Percentiles rank a stretch among this genome's conserved stretches.
phyloP scores from a whole-genome alignment of 495 filamentous ascomycete species.

The Penicillium herquei region DNA sequence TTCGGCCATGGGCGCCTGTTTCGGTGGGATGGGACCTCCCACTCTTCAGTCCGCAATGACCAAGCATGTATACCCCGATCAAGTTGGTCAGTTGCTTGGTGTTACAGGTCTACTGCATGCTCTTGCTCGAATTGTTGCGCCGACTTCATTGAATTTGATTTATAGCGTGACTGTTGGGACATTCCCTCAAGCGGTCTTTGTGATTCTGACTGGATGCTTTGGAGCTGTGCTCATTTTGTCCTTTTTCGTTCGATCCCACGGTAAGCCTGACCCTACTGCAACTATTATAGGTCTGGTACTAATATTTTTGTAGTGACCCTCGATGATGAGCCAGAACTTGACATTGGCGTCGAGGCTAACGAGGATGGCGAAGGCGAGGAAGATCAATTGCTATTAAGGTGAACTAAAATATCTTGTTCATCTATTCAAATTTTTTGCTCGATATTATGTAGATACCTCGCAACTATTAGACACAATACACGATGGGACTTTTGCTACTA shows the following conservation, averaged over 20 bases:
- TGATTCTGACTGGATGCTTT: slow-evolving; percentile 67
- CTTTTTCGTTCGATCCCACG: slow-evolving; percentile 68
- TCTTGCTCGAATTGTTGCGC: slow-evolving; percentile 72
- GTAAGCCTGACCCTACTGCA: slow-evolving; percentile 47
- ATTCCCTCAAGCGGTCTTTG: slow-evolving; percentile 79
- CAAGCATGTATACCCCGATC: slow-evolving; percentile 83
- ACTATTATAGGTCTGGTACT: background rate
- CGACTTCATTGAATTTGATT: slow-evolving; percentile 78
- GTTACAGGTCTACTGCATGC: slow-evolving; percentile 85
- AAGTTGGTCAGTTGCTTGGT: slow-evolving; percentile 80
- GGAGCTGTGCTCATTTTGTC: slow-evolving; percentile 61
- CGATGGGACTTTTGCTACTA: too few species aligned
- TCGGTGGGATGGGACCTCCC: slow-evolving; percentile 83
- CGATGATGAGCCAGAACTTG: slow-evolving; percentile 11
- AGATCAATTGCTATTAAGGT: slow-evolving; percentile 15
- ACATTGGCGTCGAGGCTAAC: slow-evolving; percentile 20
- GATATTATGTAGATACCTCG: too few species aligned
- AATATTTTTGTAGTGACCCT: slow-evolving; percentile 19
- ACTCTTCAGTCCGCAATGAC: slow-evolving; percentile 79
- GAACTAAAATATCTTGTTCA: background rate
- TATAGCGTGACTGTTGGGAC: slow-evolving; percentile 78
- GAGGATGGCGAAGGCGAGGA: slow-evolving; percentile 19
- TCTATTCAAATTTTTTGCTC: background rate
- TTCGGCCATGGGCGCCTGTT: slow-evolving; percentile 66
- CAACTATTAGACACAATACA: too few species aligned